Conservation (phyloP, 139 green algal genomes). For the Bryopsis sp. region DNA sequence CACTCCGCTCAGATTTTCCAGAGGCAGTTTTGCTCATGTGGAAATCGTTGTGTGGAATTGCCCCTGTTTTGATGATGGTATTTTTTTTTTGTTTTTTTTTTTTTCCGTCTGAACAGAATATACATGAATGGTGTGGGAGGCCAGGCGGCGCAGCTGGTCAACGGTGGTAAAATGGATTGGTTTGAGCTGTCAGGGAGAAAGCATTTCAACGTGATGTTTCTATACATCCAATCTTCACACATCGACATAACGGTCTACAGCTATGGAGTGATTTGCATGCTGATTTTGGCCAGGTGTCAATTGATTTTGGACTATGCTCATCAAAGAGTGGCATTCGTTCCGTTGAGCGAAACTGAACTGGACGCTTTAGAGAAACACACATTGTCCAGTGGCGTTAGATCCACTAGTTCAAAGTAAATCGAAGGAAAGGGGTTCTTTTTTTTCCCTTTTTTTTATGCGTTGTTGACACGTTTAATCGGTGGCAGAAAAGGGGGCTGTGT, state of each 20-base stretch:
- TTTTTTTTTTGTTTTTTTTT: slow-evolving; percentile 14
- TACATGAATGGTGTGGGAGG: too few species aligned
- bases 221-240: background rate
- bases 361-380: too few species aligned
- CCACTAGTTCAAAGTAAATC: too few species aligned
- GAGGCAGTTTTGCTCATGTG: slow-evolving; percentile 1
- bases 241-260: slow-evolving; percentile 10
- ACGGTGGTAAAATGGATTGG: background rate
- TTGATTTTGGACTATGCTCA: slow-evolving; percentile 10
- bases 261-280: slow-evolving; percentile 7
- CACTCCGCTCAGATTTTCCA: background rate
- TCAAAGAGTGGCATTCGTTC: background rate
- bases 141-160: background rate
- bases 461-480: too few species aligned
- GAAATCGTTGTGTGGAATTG: background rate
- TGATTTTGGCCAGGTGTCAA: background rate
- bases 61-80: background rate
- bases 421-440: too few species aligned
- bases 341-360: too few species aligned
- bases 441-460: too few species aligned
- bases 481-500: too few species aligned
- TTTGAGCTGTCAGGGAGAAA: background rate
- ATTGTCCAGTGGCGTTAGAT: too few species aligned
- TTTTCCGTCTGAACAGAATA: too few species aligned
- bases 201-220: background rate